Evolutionary conservation across 2,329 filamentous ascomycete species (phyloP).

Genomic region (Penicillium psychrosexuale): DNA sequence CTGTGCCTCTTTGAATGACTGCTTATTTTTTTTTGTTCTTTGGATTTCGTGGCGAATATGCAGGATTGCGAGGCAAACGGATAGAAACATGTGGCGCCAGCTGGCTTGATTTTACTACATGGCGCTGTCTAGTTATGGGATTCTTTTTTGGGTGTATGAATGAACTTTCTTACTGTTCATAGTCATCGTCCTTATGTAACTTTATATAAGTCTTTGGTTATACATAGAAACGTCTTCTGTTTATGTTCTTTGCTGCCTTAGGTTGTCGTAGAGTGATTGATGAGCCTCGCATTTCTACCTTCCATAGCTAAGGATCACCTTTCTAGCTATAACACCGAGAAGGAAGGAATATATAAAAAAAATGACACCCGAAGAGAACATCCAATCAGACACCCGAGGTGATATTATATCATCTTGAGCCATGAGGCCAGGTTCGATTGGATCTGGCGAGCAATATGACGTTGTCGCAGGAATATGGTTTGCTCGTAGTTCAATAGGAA

Average conservation of each 20-base stretch:
- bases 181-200: not conserved
- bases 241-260: not conserved
- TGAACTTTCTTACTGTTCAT: slow-evolving; percentile 2
- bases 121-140: not conserved
- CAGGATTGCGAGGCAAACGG: slow-evolving; percentile 1
- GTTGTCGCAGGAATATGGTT: no score
- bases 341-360: not conserved
- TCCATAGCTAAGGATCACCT: not conserved
- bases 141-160: slow-evolving; percentile 2
- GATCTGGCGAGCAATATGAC: no score
- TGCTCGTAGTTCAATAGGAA: no score
- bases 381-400: no score
- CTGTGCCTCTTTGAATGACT: not conserved
- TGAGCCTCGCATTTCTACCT: not conserved
- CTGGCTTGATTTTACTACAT: slow-evolving; percentile 2
- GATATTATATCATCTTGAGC: not conserved
- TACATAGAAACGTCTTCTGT: not conserved
- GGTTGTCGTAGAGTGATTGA: not conserved
- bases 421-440: no score
- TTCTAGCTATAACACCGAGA: not conserved
- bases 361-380: not conserved
- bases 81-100: slow-evolving; percentile 9
- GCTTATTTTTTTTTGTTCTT: no score
- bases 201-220: not conserved
- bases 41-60: slow-evolving; percentile 1